Evolutionary conservation across 2,329 filamentous ascomycete genomes (phyloP), one percentile per base, ranked within the genome.

Genomic region (Hortaea werneckii): DNA sequence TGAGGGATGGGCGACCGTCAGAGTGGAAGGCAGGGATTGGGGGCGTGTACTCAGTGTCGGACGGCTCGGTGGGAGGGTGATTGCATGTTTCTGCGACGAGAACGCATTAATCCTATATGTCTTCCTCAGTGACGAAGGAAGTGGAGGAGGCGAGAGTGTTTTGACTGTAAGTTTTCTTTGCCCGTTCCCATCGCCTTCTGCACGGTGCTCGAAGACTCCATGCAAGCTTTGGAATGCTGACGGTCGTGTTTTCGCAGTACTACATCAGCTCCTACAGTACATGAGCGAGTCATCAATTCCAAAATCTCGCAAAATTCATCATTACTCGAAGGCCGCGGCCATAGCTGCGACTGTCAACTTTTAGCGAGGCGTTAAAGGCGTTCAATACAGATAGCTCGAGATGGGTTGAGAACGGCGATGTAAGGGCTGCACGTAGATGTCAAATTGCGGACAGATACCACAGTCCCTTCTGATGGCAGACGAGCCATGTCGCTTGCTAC

Each of bases 11-110:
- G 87, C 88, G 1, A 87, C 79, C 20, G 90, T 96, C 32, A 76
- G 86, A 44, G 88, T 96, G 26, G 92, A 96, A 67, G 92, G 88
- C 30, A 84, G 81, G 63, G 92, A 98, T 63, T 96, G 92, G 90
- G 87, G 87, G 29, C 80, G 79, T 54, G 90, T 96, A n/a, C 73
- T 98, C 54, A 94, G 87, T 63, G 89, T 96, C 9, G 90, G 90
- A 1, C 75, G 89, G 42, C 69, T 96, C 29, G 90, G 92, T 56
- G 90, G 88, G 1, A 77, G 87, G 54, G 90, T 96, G 43, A 92
- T 96, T 70, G 92, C 89, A 46, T 95, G 89, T 61, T 88, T 94
- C 64, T 81, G 81, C 35, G 75, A 92, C 58, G 83, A 86, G 44
- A 82, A 88, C 62, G 85, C 86, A 2, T 65, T 94, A 51, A 87